Evolutionary conservation across 192 early-diverging fungal species (phyloP).

Genomic region (Backusella macrospora): DNA sequence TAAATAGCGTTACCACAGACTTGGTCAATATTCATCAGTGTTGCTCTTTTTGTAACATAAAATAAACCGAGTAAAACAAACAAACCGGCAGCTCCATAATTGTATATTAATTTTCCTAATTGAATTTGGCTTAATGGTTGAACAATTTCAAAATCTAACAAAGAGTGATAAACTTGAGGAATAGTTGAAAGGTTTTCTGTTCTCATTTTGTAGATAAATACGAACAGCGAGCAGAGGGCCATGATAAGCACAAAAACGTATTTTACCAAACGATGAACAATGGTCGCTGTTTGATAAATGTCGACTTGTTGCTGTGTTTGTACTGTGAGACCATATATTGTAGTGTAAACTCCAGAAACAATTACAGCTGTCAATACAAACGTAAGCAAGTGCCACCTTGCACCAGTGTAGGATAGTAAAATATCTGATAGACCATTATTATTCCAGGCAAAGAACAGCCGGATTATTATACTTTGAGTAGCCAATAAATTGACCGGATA

Average conservation of each 20-base stretch:
- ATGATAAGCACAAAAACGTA: background rate
- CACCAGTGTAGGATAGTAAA: constrained; percentile 6
- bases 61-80: constrained; percentile 28
- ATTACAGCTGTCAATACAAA: background rate
- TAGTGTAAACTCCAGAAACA: background rate
- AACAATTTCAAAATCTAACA: constrained; percentile 18
- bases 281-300: constrained; percentile 13
- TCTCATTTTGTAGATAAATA: constrained; percentile 39
- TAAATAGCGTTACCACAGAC: constrained; percentile 1
- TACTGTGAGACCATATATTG: background rate
- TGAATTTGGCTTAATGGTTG: constrained; percentile 23
- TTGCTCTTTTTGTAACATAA: constrained; percentile 33
- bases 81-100: constrained; percentile 33
- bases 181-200: constrained; percentile 11
- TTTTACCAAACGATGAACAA: constrained; percentile 24
- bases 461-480: constrained; percentile 42
- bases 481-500: background rate
- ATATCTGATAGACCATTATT: constrained; percentile 35
- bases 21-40: background rate
- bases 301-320: background rate
- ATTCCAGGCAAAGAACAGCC: constrained; percentile 49
- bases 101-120: constrained; percentile 38
- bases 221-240: constrained; percentile 18
- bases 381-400: constrained; percentile 32
- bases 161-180: constrained; percentile 17